Evolutionary conservation across 371 early-diverging fungal genomes (phyloP), one percentile per base, ranked within the genome.

Genomic region (Mucor racemosus): DNA sequence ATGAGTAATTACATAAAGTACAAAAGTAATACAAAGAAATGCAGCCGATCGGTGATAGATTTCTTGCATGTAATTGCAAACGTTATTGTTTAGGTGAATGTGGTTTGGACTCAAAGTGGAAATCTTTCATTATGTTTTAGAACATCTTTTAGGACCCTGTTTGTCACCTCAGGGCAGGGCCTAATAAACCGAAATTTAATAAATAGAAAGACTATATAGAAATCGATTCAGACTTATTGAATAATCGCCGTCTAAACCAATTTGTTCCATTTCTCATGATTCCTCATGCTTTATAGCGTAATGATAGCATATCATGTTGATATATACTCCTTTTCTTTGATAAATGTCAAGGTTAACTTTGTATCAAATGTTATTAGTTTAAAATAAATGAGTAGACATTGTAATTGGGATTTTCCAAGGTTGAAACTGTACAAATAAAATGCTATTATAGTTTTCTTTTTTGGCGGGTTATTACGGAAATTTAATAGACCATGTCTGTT

Each of bases 401-500:
- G 38, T 11, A 38, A 9, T 38, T 7, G 38, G 11, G 26, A 53
- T 53, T 53, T 26, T 53, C 53, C 53, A 13, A 53, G 5, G 26
- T 53, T 26, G 14, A 53, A 53, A 31, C 14, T 17, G 46, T 19
- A 46, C 46, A 46, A 46, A 46, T 46, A 19, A 19, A 19, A 15
- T 3, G 19, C 19, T 9, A 26, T 31, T 53, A 7, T 50, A 11
- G 11, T 26, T 21, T 31, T 53, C 1, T 53, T 53, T 31, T 31
- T 31, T 7, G 56, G 58, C 65, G 65, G 65, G 65, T 58, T 65
- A 65, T 58, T 48, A 65, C 65, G 65, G 65, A 65, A 65, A 58
- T 48, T 35, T 39, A 33, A 21, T 55, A 35, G 21, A 38, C 17
- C 6, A 41, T 46, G 19, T 55, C 64, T 57, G 33, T 44, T 64